These are phyloP conservation scores for Verticillium isaacii DNA, from an alignment of 2,329 filamentous ascomycete species.

Conservation along the genomic window DNA sequence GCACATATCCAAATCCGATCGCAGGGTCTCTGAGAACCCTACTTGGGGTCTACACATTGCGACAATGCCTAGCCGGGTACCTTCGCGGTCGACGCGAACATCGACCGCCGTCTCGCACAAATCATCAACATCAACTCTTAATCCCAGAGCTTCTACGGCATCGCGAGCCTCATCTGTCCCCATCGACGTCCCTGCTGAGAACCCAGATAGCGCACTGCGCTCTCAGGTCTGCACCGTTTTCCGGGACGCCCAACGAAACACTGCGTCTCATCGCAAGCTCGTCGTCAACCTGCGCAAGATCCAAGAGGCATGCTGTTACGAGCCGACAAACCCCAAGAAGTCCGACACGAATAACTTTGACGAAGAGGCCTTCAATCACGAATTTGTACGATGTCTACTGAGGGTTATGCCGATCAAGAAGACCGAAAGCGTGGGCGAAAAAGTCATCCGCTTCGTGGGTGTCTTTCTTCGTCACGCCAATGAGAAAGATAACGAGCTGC, in stretches of 20 bases:
- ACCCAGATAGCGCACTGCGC: conserved; percentile 65
- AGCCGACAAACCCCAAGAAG: conserved; percentile 49
- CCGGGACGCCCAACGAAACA: conserved; percentile 80
- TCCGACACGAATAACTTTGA: conserved; percentile 62
- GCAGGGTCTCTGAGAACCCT: neutral
- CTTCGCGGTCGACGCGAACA: conserved; percentile 40
- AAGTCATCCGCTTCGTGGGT: conserved; percentile 80
- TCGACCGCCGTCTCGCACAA: conserved; percentile 36
- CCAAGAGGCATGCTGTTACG: conserved; percentile 77
- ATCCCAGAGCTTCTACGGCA: conserved; percentile 37
- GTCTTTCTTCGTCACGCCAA: conserved; percentile 72
- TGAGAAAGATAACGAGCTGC: conserved; percentile 66
- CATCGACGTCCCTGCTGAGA: conserved; percentile 63
- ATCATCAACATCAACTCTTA: conserved; percentile 28
- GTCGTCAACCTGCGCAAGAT: conserved; percentile 84
- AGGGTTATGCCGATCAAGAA: conserved; percentile 86
- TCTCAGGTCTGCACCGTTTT: conserved; percentile 70
- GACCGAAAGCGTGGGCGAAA: conserved; percentile 82
- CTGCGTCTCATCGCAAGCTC: conserved; percentile 84
- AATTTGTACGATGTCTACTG: conserved; percentile 78
- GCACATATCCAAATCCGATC: neutral
- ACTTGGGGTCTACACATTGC: neutral
- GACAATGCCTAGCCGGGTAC: conserved; percentile 46
- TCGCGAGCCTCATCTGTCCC: conserved; percentile 41
- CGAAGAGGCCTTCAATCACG: conserved; percentile 81